These are phyloP conservation scores for Onygenales sp. DNA, from an alignment of 2,329 filamentous ascomycete genomes.

Conservation along the genomic window DNA sequence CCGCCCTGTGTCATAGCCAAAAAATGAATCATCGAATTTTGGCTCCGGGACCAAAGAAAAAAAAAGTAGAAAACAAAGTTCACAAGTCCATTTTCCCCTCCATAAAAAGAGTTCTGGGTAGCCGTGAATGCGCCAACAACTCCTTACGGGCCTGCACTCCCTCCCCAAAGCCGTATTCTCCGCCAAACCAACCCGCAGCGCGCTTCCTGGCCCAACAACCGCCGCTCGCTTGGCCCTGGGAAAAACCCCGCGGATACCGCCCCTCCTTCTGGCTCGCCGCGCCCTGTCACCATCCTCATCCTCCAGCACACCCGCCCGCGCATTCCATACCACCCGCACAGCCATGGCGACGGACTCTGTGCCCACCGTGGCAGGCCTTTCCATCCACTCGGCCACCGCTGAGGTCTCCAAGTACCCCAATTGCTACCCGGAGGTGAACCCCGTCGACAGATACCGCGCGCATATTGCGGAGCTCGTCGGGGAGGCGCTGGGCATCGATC, in stretches of 20 bases:
- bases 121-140: conserved; percentile 9
- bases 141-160: conserved; percentile 4
- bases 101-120: not conserved
- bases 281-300: conserved; percentile 4
- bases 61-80: not conserved
- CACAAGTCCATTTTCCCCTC: not conserved
- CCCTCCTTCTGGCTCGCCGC: conserved; percentile 8
- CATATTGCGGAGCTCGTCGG: conserved; percentile 35
- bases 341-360: conserved; percentile 27
- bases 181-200: not conserved
- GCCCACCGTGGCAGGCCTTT: conserved; percentile 28
- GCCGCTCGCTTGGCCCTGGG: not conserved
- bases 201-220: not conserved
- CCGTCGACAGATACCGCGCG: conserved; percentile 37
- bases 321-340: conserved; percentile 7
- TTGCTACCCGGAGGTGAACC: conserved; percentile 37
- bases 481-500: conserved; percentile 28
- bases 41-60: not conserved
- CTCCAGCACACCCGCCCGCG: not conserved
- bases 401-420: conserved; percentile 30
- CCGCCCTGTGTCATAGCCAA: not conserved
- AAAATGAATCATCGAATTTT: not conserved
- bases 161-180: conserved; percentile 1
- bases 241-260: not conserved
- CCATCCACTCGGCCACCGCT: conserved; percentile 28